These are phyloP conservation scores for Aspergillus cristatus DNA, from an alignment of 495 filamentous ascomycete species.

Conservation along the genomic window DNA sequence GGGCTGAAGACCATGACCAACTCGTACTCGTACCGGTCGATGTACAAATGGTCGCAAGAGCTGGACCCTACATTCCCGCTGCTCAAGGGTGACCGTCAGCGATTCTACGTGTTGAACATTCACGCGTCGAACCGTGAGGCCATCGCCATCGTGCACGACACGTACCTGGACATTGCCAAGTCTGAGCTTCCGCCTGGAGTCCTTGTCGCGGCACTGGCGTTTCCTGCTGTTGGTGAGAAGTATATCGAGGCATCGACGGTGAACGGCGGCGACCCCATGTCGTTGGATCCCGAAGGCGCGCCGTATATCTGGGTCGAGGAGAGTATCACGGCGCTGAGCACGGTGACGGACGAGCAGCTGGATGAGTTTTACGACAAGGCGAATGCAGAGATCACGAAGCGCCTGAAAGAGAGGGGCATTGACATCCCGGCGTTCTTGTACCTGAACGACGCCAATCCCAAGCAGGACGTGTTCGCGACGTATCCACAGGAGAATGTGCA, in stretches of 20 bases:
- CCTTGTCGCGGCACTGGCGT: conserved; percentile 1
- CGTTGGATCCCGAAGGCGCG: conserved; percentile 21
- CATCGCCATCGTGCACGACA: conserved; percentile 3
- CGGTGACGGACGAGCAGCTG: conserved; percentile 9
- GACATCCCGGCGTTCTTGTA: conserved; percentile 35
- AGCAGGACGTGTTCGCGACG: conserved; percentile 17
- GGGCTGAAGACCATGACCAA: background rate
- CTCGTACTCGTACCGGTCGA: conserved; percentile 1
- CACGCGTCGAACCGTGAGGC: conserved; percentile 1
- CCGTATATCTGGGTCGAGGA: conserved; percentile 22
- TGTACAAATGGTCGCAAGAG: conserved; percentile 3
- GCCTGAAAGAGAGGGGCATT: conserved; percentile 1
- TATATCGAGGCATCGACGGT: conserved; percentile 6
- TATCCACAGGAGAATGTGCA: conserved; percentile 16
- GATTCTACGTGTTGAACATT: conserved; percentile 6
- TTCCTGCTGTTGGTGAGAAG: conserved; percentile 1
- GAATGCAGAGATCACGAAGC: conserved; percentile 1
- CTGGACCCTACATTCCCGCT: conserved; percentile 1
- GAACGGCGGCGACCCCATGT: conserved; percentile 36
- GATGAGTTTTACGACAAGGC: conserved; percentile 3
- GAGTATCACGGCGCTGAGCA: conserved; percentile 8
- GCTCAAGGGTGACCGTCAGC: background rate
- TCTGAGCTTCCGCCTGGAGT: background rate
- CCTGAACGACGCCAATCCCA: conserved; percentile 26
- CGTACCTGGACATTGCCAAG: background rate